Evolutionary conservation across 2,329 filamentous ascomycete species (phyloP).

Genomic region (Claviceps paspali): DNA sequence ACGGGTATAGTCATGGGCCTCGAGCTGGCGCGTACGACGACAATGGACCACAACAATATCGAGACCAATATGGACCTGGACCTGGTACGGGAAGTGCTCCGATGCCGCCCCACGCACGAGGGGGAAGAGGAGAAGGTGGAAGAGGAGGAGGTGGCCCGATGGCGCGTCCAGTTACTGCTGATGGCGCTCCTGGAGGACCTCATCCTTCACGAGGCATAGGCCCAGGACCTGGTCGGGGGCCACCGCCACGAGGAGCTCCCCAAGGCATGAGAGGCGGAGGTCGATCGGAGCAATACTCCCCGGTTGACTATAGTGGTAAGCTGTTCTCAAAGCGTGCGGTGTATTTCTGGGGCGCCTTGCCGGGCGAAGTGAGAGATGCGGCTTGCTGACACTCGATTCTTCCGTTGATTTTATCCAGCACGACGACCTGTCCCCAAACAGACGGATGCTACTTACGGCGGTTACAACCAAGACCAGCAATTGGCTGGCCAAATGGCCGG

Average conservation of each 20-base stretch:
- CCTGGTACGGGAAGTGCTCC: constrained; percentile 25
- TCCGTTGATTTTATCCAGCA: constrained; percentile 8
- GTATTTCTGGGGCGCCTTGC: no score
- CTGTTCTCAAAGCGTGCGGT: not conserved
- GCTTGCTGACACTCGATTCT: constrained; percentile 6
- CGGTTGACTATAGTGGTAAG: constrained; percentile 5
- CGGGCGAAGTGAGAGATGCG: not conserved
- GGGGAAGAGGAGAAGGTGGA: constrained; percentile 14
- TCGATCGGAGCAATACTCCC: constrained; percentile 3
- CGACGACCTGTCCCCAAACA: constrained; percentile 9
- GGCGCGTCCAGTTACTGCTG: constrained; percentile 24
- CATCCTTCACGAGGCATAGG: constrained; percentile 22
- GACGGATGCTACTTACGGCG: constrained; percentile 10
- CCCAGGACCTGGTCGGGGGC: constrained; percentile 15
- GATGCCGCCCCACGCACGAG: constrained; percentile 28
- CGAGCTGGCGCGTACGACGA: constrained; percentile 25
- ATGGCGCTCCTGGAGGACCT: constrained; percentile 20
- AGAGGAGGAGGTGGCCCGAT: constrained; percentile 19
- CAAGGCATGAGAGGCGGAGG: not conserved
- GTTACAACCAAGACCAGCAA: constrained; percentile 15
- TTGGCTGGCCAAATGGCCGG: constrained; percentile 19
- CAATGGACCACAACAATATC: constrained; percentile 19
- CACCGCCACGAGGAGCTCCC: constrained; percentile 3
- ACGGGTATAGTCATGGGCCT: constrained; percentile 30
- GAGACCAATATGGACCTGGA: constrained; percentile 24